Evolutionary conservation across 768 basidiomycete species (phyloP).

Genomic region (Suillus americanus): DNA sequence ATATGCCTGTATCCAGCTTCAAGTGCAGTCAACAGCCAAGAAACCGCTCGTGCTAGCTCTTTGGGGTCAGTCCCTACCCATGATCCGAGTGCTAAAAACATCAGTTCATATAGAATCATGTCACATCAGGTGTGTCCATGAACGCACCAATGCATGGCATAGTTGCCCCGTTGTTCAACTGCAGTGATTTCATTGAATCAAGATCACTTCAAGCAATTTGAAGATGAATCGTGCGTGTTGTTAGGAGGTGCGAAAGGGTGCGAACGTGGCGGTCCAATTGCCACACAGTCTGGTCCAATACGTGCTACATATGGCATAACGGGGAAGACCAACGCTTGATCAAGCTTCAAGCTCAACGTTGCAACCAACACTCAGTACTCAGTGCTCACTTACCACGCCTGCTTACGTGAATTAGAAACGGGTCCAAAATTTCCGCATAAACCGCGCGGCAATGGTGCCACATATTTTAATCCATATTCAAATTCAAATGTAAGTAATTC

Average conservation of each 20-base stretch:
- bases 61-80: not conserved
- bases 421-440: not conserved
- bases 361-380: not conserved
- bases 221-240: not conserved
- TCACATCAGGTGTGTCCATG: conserved; percentile 17
- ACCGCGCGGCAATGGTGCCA: not conserved
- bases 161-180: conserved; percentile 24
- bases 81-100: conserved; percentile 5
- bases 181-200: conserved; percentile 10
- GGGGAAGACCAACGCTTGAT: not conserved
- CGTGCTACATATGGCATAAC: not conserved
- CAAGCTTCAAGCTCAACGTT: not conserved
- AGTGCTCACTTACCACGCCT: not conserved
- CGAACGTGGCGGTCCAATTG: not conserved
- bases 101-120: not conserved
- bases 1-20: conserved; percentile 44
- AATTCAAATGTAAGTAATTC: not conserved
- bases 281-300: not conserved
- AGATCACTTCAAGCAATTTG: not conserved
- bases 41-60: conserved; percentile 2
- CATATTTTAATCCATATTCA: not conserved
- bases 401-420: not conserved
- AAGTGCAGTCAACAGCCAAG: conserved; percentile 5
- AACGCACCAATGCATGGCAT: conserved; percentile 30
- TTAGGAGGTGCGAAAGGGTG: not conserved